These are phyloP conservation scores for Schwanniomyces etchellsii DNA, from an alignment of 1,139 yeast species.

Conservation along the genomic window DNA sequence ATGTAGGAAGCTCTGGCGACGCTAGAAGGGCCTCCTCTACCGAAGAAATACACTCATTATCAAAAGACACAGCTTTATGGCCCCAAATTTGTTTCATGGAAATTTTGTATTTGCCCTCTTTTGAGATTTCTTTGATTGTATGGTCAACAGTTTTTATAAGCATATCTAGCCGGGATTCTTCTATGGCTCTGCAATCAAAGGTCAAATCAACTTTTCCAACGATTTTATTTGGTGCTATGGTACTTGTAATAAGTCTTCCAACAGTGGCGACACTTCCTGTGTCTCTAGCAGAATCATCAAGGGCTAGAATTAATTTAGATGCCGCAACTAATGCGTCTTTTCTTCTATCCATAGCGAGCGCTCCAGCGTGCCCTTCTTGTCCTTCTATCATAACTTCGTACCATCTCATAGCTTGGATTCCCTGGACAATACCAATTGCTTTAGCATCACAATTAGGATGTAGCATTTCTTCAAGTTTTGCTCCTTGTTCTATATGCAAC, in stretches of 20 bases:
- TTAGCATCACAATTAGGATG: no score
- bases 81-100: slow-evolving; percentile 15
- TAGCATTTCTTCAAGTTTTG: slow-evolving; percentile 57
- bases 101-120: slow-evolving; percentile 34
- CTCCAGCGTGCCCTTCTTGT: slow-evolving; percentile 66
- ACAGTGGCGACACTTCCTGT: slow-evolving; percentile 53
- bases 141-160: slow-evolving; percentile 33
- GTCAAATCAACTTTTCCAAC: slow-evolving; percentile 57
- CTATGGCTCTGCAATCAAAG: slow-evolving; percentile 52
- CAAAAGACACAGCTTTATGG: slow-evolving; percentile 49
- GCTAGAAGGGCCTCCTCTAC: slow-evolving; percentile 46
- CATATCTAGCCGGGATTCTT: slow-evolving; percentile 36
- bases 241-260: slow-evolving; percentile 51
- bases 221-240: slow-evolving; percentile 61
- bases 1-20: slow-evolving; percentile 37
- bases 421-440: slow-evolving; percentile 59
- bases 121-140: slow-evolving; percentile 23
- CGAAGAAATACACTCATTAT: slow-evolving; percentile 42
- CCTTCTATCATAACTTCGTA: slow-evolving; percentile 49
- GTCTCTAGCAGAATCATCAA: slow-evolving; percentile 50
- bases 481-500: slow-evolving; percentile 74
- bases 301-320: slow-evolving; percentile 48
- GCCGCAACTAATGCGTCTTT: slow-evolving; percentile 59
- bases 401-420: slow-evolving; percentile 69
- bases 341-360: slow-evolving; percentile 62